Evolutionary conservation across 129 eudicot species (phyloP).

Genomic region (Pittosporum tobira): DNA sequence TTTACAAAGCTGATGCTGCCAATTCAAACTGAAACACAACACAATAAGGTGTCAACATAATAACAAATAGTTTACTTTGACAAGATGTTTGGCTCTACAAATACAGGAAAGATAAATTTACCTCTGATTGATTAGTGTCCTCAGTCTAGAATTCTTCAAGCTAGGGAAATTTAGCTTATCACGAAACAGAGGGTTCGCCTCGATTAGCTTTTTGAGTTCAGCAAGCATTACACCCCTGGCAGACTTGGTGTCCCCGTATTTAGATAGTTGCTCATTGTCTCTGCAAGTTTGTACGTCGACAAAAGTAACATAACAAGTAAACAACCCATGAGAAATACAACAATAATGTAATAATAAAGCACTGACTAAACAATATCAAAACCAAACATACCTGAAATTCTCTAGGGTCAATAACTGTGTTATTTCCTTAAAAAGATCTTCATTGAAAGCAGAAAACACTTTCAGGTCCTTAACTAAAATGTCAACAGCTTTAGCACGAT

Average conservation of each 20-base stretch:
- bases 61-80: slow-evolving; percentile 4
- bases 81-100: neutral
- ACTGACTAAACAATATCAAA: slow-evolving; percentile 1
- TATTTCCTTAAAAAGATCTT: slow-evolving; percentile 62
- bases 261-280: slow-evolving; percentile 62
- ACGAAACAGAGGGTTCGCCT: slow-evolving; percentile 75
- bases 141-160: slow-evolving; percentile 52
- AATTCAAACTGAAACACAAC: slow-evolving; percentile 56
- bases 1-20: slow-evolving; percentile 91
- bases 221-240: slow-evolving; percentile 56
- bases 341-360: neutral
- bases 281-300: slow-evolving; percentile 24
- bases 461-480: slow-evolving; percentile 64
- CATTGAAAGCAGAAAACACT: slow-evolving; percentile 58
- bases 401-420: slow-evolving; percentile 54
- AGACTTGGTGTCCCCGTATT: slow-evolving; percentile 61
- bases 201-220: slow-evolving; percentile 67
- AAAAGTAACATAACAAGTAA: slow-evolving; percentile 14
- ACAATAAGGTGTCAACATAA: slow-evolving; percentile 2
- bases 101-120: slow-evolving; percentile 16
- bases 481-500: slow-evolving; percentile 60
- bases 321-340: slow-evolving; percentile 7
- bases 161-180: slow-evolving; percentile 62
- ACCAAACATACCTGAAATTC: slow-evolving; percentile 39
- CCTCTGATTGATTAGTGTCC: slow-evolving; percentile 77